Evolutionary conservation across 1,284 basidiomycete species (phyloP), one percentile per base, ranked within the genome.

Genomic region (Schizophyllum amplum): DNA sequence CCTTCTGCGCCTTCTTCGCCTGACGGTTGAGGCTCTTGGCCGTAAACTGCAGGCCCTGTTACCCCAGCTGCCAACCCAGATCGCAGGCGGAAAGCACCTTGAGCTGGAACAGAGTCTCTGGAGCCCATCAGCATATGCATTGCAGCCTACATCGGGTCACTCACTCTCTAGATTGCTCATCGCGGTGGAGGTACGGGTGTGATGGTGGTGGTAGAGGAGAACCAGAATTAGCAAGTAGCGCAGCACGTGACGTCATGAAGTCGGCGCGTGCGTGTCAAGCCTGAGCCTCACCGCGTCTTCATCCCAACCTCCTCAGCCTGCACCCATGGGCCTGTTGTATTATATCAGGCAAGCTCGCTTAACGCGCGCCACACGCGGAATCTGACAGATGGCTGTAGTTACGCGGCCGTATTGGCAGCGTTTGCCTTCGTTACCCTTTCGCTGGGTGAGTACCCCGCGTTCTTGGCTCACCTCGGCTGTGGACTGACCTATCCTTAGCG

Each of bases 1-100:
- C 94, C 68, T 95, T 98, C 73, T 92, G 85, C 0, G 94, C 94
- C 71, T 97, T 98, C 80, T 92, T 94, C 11, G 95, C 92, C 72
- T 98, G 94, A 56, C 90, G 82, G 67, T 82, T 89, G 25, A 98
- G 80, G 51, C 90, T 84, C 82, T 97, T 98, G 60, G 94, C 93
- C 21, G 94, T 98, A 76, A 98, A 97, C 94, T 98, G 68, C 56
- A 56, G 33, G 25, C 23, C 56, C 49, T 49, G 57, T 59, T 52
- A 57, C 65, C 52, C 60, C 65, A 60, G 59, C 59, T 59, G 57
- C 59, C 53, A 52, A 47, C 47, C 33, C 25, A 51, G 52, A n/a
- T 25, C 48, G 56, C 47, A 33, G 52, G 23, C 50, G 49, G 26
- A 33, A 49, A 54, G 55, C 26, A 90, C 94, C 82, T 97, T 97